Base-by-base conservation (phyloP, 73 alveolate species). In the Paramecium sexaurelia region DNA sequence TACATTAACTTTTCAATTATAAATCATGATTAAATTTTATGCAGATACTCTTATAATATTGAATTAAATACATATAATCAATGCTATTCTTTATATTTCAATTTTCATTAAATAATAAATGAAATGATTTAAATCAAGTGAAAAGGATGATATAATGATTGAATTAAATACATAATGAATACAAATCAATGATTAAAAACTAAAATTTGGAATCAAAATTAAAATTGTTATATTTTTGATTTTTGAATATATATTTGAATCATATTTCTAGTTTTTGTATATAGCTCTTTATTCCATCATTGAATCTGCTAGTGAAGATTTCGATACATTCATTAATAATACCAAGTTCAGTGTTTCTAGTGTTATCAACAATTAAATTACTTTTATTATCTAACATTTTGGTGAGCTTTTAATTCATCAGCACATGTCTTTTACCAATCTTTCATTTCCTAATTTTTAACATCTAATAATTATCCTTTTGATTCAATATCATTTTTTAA, bases 241-340 rank as follows among this genome's bases (percentile, higher is more conserved):
- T 35, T 35, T 35, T 35, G 41, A 35, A 35, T 35, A 35, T 35
- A 35, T 35, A n/a, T n/a, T 35, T 35, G 67, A 51, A 61, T 78
- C 90, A 78, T 24, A 78, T 78, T 43, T 78, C 75, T 33, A 78
- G 55, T 78, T 78, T 78, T 40, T 78, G 73, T 6, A 78, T 40
- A 22, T 40, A 78, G n/a, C 90, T 78, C 55, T 40, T 78, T 3
- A 78, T 78, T 78, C 90, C 90, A 22, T 20, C 45, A 40, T 78
- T 78, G 27, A 78, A 78, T 78, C 90, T 78, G 68, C 75, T 40
- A 17, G 90, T 78, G 71, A 78, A 78, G 10, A 78, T 78, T 43
- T 78, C 90, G 17, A 78, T 78, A 13, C 90, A 78, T 78, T 78
- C 90, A 26, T 43, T 78, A 32, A 78, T 78, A 27, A 78, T 78